Evolutionary conservation across 352 stramenopile genomes (phyloP).

Genomic region (Aphanomyces invadans): DNA sequence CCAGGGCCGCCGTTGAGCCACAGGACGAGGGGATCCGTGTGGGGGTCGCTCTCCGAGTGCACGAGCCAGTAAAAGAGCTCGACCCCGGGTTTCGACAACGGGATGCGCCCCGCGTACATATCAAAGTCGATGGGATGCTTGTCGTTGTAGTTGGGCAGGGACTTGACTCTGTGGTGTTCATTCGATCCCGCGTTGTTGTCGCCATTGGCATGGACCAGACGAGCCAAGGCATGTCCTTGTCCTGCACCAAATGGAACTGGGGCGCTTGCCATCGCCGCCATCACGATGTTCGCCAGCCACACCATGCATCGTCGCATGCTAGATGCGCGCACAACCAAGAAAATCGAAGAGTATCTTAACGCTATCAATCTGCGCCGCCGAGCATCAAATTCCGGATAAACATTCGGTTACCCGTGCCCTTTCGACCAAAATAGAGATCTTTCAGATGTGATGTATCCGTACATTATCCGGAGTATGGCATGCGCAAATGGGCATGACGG

Average conservation of each 20-base stretch:
- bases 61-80: constrained; percentile 67
- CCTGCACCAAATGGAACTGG: background rate
- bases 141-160: background rate
- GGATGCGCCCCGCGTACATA: constrained; percentile 53
- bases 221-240: background rate
- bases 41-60: constrained; percentile 38
- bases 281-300: background rate
- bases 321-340: background rate
- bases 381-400: background rate
- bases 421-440: background rate
- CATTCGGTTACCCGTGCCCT: background rate
- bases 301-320: background rate
- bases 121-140: constrained; percentile 43
- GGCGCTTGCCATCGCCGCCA: background rate
- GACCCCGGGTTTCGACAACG: constrained; percentile 38
- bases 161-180: background rate
- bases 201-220: background rate
- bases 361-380: background rate
- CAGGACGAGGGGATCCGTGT: constrained; percentile 72
- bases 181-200: background rate
- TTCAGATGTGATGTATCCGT: background rate
- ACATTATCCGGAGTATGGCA: background rate
- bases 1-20: constrained; percentile 90
- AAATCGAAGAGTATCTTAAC: background rate
- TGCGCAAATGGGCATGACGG: too few species aligned